Base-by-base conservation (phyloP, 163 green algal species). In the Volvox carteri region DNA sequence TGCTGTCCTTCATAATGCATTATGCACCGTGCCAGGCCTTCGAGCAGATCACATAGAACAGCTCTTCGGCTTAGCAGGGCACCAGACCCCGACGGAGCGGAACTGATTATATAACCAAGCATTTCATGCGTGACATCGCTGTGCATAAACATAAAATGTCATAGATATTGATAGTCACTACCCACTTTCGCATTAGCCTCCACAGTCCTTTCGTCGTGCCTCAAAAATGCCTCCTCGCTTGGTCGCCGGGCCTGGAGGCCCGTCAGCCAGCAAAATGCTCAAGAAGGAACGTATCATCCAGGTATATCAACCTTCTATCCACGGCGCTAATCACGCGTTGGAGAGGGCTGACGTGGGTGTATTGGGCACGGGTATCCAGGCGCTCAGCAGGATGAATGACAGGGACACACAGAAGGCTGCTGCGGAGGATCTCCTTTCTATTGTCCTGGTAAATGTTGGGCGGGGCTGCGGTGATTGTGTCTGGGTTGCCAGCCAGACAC, bases 331-430 rank as follows among this genome's bases (percentile, higher is more conserved):
- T 11, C 2, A 65, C 54, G 54, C 25, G 54, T 65, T 65, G 5
- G 54, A 7, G 54, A n/a, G 54, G 19, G 48, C 21, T 37, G 67
- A 85, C 30, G 62, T 74, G n/a, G 21, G 62, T 74, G 62, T 74
- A 16, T 78, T 44, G 30, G 30, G 41, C 37, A 60, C 56, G 25
- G 37, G 44, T 94, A 14, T 41, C 41, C 41, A 84, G n/a, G 73
- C 48, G 7, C 50, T 95, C 4, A 91, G 35, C 1, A 67, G 75
- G 7, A 67, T 95, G 42, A 94, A 94, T 56, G 91, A 95, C 23
- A 88, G 88, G n/a, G 74, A 91, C 65, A 95, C 92, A 4, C 84
- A 92, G 23, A 86, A 88, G 35, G 75, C 62, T 11, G 89, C 91
- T 39, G 89, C 84, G 23, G 91, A 95, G 50, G 92, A 95, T 48